Evolutionary conservation across 1,284 basidiomycete species (phyloP).

Genomic region (Wallemia mellicola): DNA sequence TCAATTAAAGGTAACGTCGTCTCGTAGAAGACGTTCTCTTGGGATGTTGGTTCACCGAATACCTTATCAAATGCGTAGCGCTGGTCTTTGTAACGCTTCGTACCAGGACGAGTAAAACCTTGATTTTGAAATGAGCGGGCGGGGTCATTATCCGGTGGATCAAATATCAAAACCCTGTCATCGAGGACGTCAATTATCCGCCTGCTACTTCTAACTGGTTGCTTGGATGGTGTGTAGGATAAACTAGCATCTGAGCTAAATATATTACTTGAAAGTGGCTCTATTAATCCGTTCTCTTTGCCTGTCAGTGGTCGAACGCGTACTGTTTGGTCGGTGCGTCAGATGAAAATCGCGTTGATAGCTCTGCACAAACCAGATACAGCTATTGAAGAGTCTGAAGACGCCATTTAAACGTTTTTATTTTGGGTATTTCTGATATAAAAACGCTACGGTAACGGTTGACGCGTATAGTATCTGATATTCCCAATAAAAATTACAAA

Average conservation of each 20-base stretch:
- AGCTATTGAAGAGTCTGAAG: background rate
- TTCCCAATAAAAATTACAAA: background rate
- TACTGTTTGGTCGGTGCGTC: background rate
- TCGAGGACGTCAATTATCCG: constrained; percentile 17
- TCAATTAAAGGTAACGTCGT: constrained; percentile 55
- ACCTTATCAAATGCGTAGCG: constrained; percentile 87
- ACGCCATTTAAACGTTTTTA: background rate
- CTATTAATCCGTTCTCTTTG: background rate
- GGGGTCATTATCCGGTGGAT: constrained; percentile 59
- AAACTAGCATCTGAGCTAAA: background rate
- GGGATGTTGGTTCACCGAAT: constrained; percentile 43
- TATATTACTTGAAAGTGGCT: background rate
- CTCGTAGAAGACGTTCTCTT: constrained; percentile 55
- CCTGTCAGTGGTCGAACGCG: constrained; percentile 1
- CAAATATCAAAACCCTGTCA: constrained; percentile 44
- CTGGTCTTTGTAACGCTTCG: constrained; percentile 67
- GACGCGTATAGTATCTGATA: no score
- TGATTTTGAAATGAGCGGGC: constrained; percentile 41
- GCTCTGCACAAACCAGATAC: background rate
- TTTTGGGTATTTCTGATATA: background rate
- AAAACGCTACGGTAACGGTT: no score
- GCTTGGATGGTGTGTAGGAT: background rate
- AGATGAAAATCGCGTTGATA: background rate
- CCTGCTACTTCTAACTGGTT: background rate
- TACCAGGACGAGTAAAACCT: constrained; percentile 49